These are phyloP conservation scores for Quercus alba DNA, from an alignment of 306 rosid genomes.

Conservation along the genomic window DNA sequence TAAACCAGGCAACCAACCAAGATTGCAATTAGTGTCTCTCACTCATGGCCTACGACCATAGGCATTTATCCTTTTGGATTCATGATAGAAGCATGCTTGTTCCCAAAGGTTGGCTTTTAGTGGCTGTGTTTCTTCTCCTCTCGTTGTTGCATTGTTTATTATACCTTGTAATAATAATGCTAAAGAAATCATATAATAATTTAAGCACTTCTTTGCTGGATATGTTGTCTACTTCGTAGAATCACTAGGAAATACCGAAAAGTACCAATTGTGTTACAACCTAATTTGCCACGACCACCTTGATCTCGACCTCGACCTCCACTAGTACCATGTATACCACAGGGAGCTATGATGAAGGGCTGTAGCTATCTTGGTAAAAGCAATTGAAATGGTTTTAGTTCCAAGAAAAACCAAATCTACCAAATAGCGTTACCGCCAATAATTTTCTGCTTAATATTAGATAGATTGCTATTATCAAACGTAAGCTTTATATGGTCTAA, in stretches of 20 bases:
- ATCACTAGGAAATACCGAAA: not conserved
- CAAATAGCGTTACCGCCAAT: too few species aligned
- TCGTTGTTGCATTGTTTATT: not conserved
- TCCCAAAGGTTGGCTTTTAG: slow-evolving; percentile 14
- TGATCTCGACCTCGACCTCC: too few species aligned
- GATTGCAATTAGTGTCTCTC: not conserved
- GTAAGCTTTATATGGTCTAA: too few species aligned
- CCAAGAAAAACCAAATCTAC: too few species aligned
- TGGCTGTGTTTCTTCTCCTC: slow-evolving; percentile 15
- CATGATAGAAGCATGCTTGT: slow-evolving; percentile 18
- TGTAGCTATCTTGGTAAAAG: too few species aligned
- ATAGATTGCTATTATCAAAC: too few species aligned
- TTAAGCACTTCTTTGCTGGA: not conserved
- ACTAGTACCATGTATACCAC: too few species aligned
- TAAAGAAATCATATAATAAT: not conserved
- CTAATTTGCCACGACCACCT: too few species aligned
- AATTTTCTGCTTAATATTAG: too few species aligned
- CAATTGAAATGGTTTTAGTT: too few species aligned
- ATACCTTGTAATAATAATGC: not conserved
- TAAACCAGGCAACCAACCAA: not conserved
- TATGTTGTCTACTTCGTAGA: not conserved
- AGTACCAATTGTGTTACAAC: too few species aligned
- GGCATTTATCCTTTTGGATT: not conserved
- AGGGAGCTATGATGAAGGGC: too few species aligned
- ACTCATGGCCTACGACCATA: not conserved